Base-by-base conservation (phyloP, 2,329 filamentous ascomycete species). In the Coniochaeta ligniaria region DNA sequence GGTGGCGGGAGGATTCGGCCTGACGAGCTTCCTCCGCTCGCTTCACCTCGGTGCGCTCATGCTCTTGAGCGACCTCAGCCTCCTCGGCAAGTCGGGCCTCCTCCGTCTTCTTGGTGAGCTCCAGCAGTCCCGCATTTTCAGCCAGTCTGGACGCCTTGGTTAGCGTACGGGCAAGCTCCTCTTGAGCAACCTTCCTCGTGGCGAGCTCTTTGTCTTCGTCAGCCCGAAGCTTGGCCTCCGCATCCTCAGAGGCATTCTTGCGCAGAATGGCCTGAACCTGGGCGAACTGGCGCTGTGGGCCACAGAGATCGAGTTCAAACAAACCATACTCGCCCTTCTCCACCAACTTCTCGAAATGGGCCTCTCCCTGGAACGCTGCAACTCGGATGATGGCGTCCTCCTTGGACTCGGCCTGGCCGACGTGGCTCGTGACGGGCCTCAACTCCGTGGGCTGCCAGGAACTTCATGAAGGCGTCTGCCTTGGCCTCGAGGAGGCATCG, bases 1-100 rank as follows among this genome's bases (percentile, higher is more conserved):
- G 17, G 35, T 7, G 62, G 57, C n/a, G 61, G 26, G 1, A 67
- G 68, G 38, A 57, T 36, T 36, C 31, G 2, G 14, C 52, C 52
- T 55, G 26, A 28, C 52, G 26, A n/a, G 31, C 31, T 35, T 36
- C 52, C 52, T 55, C 52, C 6, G 52, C 52, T 33, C 16, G 52
- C 14, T 20, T 55, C 8, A 26, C 4, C 31, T 33, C 16, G 16
- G 24, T 8, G 8, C n/a, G 5, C 31, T 55, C 26, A 16, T n/a
- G 52, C 26, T 9, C 28, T n/a, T 16, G 8, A 35, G 43, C 43
- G 2, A 26, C 2, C 6, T 26, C 20, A 3, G 43, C 26, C 26
- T 33, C 26, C 26, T 33, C 26, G n/a, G 52, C 52, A 8, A 55
- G 52, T 20, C 26, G 7, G 6, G 52, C 43, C 43, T 31, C 26